A percentile compares a stretch with the other conserved stretches of the same genome.
These are phyloP conservation scores for Wickerhamomyces canadensis DNA, from an alignment of 805 yeast species.

Conservation along the genomic window DNA sequence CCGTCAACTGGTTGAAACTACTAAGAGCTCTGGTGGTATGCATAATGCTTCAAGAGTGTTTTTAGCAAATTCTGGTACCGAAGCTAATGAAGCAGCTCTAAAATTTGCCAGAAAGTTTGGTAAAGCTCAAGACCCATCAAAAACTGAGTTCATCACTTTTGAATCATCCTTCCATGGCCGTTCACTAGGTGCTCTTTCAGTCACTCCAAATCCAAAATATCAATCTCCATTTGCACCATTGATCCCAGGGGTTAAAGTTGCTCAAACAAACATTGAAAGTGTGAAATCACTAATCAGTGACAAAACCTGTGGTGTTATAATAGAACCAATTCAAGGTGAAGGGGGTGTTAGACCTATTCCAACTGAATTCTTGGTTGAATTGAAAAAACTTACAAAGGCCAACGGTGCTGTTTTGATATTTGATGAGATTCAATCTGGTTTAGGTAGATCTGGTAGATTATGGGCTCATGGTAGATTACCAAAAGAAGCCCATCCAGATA, in stretches of 20 bases:
- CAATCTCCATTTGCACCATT: constrained; percentile 88
- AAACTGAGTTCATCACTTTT: constrained; percentile 80
- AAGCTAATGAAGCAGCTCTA: constrained; percentile 75
- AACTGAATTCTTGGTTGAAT: constrained; percentile 54
- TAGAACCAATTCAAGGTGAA: constrained; percentile 98
- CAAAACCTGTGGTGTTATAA: constrained; percentile 75
- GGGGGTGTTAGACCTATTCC: constrained; percentile 82
- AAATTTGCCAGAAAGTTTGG: constrained; percentile 83
- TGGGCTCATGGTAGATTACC: constrained; percentile 89
- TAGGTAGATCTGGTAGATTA: constrained; percentile 84
- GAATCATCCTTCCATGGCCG: constrained; percentile 92
- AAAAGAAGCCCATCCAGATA: constrained; percentile 85
- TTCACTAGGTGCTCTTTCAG: constrained; percentile 87
- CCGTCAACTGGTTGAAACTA: constrained; percentile 61
- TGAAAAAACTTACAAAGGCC: constrained; percentile 62
- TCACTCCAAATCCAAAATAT: constrained; percentile 89
- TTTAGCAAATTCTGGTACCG: constrained; percentile 69
- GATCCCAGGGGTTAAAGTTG: constrained; percentile 81
- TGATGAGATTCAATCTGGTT: constrained; percentile 96
- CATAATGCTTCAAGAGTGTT: constrained; percentile 68
- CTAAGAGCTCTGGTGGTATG: constrained; percentile 76
- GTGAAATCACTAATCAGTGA: constrained; percentile 42
- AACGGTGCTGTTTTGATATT: constrained; percentile 74
- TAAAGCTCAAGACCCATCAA: constrained; percentile 43
- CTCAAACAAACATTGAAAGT: constrained; percentile 54